Evolutionary conservation across 2,329 filamentous ascomycete genomes (phyloP), one percentile per base, ranked within the genome.

Genomic region (Phyllosticta citribraziliensis): DNA sequence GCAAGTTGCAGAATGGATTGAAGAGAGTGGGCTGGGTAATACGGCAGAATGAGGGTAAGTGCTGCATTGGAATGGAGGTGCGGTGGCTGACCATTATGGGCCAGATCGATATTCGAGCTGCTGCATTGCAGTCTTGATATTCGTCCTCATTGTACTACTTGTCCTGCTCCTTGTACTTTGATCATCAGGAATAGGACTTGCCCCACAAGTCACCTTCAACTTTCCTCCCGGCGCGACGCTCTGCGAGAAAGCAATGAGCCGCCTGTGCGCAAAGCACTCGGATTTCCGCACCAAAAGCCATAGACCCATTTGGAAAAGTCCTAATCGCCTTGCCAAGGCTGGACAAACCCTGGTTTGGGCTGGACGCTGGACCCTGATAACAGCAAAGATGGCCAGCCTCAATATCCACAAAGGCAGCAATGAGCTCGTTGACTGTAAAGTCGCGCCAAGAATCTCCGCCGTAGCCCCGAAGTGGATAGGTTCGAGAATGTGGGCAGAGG

Each of bases 91-190:
- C 27, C 63, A 27, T 61, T 59, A 25, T 24, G 65, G 64, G 66
- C 64, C 68, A 86, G 84, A 87, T 75, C 80, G 79, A 59, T 81
- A 80, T 78, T 96, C 91, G 67, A 91, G 91, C 73, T 97, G 91
- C 77, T 97, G 92, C 74, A 96, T 99, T 67, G 89, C 81, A 4
- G 78, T 95, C 20, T 81, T 97, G 67, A 96, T 97, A 63, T 84
- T 94, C 64, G 89, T 96, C 47, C 79, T 97, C 66, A 90, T 97
- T 62, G 76, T 99, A 27, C 76, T 99, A 68, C 79, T 99, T 69
- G 83, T 97, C 64, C 77, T 99, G 67, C 78, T 97, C 25, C 77
- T 87, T 65, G 76, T 82, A n/a, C 74, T 86, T 56, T 25, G 54
- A 22, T 17, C 19, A n/a, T n/a, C 19, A 53, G 19, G 24, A 22